These are phyloP conservation scores for Sambucus nigra DNA, from an alignment of 129 eudicot genomes.

Conservation along the genomic window DNA sequence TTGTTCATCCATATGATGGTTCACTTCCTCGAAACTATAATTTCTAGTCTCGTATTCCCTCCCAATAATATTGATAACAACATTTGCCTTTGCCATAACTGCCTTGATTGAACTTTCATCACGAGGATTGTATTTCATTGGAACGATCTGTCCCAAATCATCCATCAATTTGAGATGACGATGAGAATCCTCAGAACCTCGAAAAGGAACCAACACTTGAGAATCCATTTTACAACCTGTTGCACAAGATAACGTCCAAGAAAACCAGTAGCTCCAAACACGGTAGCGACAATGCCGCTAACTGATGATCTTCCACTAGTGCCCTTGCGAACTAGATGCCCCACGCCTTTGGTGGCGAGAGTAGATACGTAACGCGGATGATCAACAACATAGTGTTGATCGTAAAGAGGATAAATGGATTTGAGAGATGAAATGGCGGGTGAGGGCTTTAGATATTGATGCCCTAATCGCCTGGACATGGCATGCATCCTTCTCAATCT, in stretches of 20 bases:
- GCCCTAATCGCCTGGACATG: constrained; percentile 50
- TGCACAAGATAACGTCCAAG: constrained; percentile 96
- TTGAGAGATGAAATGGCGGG: constrained; percentile 37
- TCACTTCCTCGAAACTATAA: constrained; percentile 82
- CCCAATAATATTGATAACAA: constrained; percentile 95
- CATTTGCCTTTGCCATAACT: constrained; percentile 97
- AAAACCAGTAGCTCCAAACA: constrained; percentile 96
- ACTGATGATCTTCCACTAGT: constrained; percentile 98
- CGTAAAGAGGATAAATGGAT: constrained; percentile 33
- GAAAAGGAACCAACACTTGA: constrained; percentile 93
- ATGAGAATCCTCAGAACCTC: constrained; percentile 93
- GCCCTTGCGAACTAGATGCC: constrained; percentile 85
- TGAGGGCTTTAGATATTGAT: constrained; percentile 27
- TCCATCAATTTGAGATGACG: constrained; percentile 99
- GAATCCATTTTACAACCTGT: constrained; percentile 93
- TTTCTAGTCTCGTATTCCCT: constrained; percentile 88
- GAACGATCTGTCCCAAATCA: constrained; percentile 99
- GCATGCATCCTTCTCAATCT: too few relatives aligned
- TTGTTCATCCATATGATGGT: constrained; percentile 84
- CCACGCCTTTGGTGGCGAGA: constrained; percentile 57
- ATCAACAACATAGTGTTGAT: constrained; percentile 52
- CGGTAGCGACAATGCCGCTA: constrained; percentile 93
- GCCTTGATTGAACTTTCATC: constrained; percentile 95
- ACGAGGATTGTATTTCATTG: constrained; percentile 89
- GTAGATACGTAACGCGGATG: constrained; percentile 64